phyloP scores from a whole-genome alignment of 805 yeast genomes.

The Allodekkera sacchari region DNA sequence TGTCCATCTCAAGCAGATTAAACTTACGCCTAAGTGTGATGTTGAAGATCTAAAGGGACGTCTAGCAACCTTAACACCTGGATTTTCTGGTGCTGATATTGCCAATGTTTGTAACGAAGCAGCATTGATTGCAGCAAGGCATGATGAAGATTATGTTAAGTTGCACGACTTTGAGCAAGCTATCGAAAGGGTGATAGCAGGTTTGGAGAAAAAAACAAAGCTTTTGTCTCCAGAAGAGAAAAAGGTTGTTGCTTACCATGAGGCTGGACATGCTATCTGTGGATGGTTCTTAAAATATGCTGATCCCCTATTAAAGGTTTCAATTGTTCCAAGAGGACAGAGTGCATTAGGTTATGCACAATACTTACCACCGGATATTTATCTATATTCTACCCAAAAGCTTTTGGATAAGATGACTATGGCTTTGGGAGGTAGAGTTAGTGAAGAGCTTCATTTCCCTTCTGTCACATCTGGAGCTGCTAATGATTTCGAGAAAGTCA shows the following conservation, averaged over 20 bases:
- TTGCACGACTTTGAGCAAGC: slow-evolving; percentile 82
- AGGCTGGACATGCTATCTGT: slow-evolving; percentile 95
- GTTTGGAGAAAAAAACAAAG: slow-evolving; percentile 80
- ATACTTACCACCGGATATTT: slow-evolving; percentile 84
- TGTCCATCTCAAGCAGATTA: slow-evolving; percentile 66
- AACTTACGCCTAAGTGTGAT: slow-evolving; percentile 35
- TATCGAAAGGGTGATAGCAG: slow-evolving; percentile 90
- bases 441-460: slow-evolving; percentile 82
- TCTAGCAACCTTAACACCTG: slow-evolving; percentile 88
- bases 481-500: slow-evolving; percentile 88
- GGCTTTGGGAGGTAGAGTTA: slow-evolving; percentile 88
- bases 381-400: slow-evolving; percentile 68
- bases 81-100: slow-evolving; percentile 93
- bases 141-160: slow-evolving; percentile 51
- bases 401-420: slow-evolving; percentile 82
- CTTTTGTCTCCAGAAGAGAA: slow-evolving; percentile 75
- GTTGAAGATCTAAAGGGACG: slow-evolving; percentile 66
- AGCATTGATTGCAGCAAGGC: slow-evolving; percentile 86
- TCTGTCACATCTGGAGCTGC: slow-evolving; percentile 89
- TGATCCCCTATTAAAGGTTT: slow-evolving; percentile 87
- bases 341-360: slow-evolving; percentile 97
- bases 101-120: slow-evolving; percentile 94
- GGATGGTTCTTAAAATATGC: slow-evolving; percentile 89
- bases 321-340: slow-evolving; percentile 89
- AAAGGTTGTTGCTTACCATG: slow-evolving; percentile 84